Conservation (phyloP, 495 filamentous ascomycete species). For the Podospora comata region DNA sequence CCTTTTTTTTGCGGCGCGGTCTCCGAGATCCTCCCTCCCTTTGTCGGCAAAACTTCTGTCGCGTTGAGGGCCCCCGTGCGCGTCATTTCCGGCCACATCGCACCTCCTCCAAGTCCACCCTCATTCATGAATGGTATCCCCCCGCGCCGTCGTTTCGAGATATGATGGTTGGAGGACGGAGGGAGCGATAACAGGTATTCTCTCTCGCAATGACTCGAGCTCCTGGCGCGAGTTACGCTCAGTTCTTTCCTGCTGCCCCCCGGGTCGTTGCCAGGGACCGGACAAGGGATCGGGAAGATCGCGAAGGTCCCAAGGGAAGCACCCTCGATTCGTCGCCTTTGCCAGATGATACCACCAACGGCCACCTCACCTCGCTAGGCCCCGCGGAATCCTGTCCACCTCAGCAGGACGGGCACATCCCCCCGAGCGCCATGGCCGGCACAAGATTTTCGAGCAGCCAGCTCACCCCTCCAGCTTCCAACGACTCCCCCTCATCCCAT, state of each 20-base stretch:
- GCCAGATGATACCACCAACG: conserved; percentile 22
- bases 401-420: conserved; percentile 19
- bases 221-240: conserved; percentile 73
- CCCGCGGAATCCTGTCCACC: conserved; percentile 16
- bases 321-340: not conserved
- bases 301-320: conserved; percentile 41
- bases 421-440: conserved; percentile 46
- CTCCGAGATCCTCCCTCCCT: not conserved
- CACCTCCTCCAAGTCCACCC: conserved; percentile 13
- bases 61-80: conserved; percentile 22
- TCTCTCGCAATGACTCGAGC: conserved; percentile 70
- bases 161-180: conserved; percentile 55
- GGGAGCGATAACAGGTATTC: conserved; percentile 45
- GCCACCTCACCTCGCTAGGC: conserved; percentile 21
- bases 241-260: conserved; percentile 87
- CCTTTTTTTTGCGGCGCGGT: conserved; percentile 14
- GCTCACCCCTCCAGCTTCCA: conserved; percentile 72
- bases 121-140: conserved; percentile 43
- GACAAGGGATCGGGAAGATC: conserved; percentile 55
- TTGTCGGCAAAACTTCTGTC: conserved; percentile 17
- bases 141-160: conserved; percentile 40
- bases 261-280: conserved; percentile 51
- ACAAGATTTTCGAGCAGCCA: conserved; percentile 49
- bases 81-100: conserved; percentile 23
- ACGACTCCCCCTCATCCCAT: conserved; percentile 69